Percentiles rank a stretch among this genome's conserved stretches.
Evolutionary conservation across 2,329 filamentous ascomycete species (phyloP).

Genomic region (Paecilomyces dactylethromorphus): DNA sequence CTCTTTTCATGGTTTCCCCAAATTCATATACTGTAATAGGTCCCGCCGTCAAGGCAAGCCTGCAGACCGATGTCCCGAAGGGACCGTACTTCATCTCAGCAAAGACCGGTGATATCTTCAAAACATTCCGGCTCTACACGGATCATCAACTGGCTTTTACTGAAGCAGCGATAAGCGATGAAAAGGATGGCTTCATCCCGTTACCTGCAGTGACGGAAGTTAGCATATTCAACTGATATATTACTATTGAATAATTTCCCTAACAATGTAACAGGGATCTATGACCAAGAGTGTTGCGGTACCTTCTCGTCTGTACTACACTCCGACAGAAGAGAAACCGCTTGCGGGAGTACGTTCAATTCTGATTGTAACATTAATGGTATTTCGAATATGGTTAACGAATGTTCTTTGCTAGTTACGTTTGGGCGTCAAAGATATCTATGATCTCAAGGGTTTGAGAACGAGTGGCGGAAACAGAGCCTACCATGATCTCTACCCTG

Average conservation of each 20-base stretch:
- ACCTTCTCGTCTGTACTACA: slow-evolving; percentile 56
- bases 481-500: slow-evolving; percentile 49
- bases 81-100: slow-evolving; percentile 47
- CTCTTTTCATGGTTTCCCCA: neutral
- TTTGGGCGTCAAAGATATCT: slow-evolving; percentile 59
- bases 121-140: slow-evolving; percentile 45
- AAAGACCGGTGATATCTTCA: slow-evolving; percentile 38
- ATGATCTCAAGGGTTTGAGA: slow-evolving; percentile 50
- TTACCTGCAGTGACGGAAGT: slow-evolving; percentile 9
- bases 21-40: neutral
- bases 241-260: neutral
- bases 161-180: slow-evolving; percentile 1
- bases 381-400: neutral
- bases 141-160: slow-evolving; percentile 36
- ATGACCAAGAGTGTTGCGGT: slow-evolving; percentile 43
- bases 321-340: slow-evolving; percentile 47
- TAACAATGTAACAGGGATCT: slow-evolving; percentile 3
- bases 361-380: neutral
- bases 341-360: slow-evolving; percentile 46
- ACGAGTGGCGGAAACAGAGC: slow-evolving; percentile 54
- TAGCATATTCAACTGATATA: neutral
- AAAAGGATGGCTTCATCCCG: slow-evolving; percentile 9
- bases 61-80: slow-evolving; percentile 23
- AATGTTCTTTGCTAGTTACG: slow-evolving; percentile 22
- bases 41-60: neutral